Conservation (phyloP, 805 yeast genomes). For the Debaryomyces hansenii region DNA sequence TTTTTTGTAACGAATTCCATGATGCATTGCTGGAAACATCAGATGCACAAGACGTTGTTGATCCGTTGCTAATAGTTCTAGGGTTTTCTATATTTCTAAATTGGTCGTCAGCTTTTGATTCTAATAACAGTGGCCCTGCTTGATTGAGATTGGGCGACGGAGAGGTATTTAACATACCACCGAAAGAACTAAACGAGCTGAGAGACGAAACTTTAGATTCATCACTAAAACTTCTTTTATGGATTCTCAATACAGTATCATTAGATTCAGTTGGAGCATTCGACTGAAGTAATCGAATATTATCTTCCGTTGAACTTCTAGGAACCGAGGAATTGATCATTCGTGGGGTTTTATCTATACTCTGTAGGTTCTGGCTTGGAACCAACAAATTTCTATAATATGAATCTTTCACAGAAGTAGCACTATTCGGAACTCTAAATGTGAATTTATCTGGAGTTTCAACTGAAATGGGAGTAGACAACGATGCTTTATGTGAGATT, state of each 20-base stretch:
- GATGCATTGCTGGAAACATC: constrained; percentile 11
- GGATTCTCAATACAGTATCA: constrained; percentile 12
- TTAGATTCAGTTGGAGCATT: constrained; percentile 9
- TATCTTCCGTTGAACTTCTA: constrained; percentile 11
- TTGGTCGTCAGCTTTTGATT: too few species aligned
- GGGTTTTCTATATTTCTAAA: not conserved
- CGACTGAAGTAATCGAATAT: constrained; percentile 10
- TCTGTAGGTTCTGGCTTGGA: not conserved
- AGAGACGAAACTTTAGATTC: constrained; percentile 40
- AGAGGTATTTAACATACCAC: constrained; percentile 25
- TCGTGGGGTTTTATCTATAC: not conserved
- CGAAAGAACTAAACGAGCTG: constrained; percentile 36
- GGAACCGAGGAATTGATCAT: constrained; percentile 4
- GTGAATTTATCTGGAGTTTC: not conserved
- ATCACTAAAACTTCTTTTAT: constrained; percentile 34
- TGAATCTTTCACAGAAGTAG: not conserved
- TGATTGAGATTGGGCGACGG: not conserved
- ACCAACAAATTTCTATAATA: too few species aligned
- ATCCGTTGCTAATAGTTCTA: constrained; percentile 3
- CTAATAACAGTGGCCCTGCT: not conserved
- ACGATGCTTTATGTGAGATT: too few species aligned
- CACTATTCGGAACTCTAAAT: not conserved
- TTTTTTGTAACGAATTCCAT: constrained; percentile 31
- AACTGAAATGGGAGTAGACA: not conserved
- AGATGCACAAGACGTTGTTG: constrained; percentile 1